Percentiles rank a stretch among this genome's conserved stretches.
phyloP scores from a whole-genome alignment of 2,329 filamentous ascomycete genomes.

The Colletotrichum somersetense region DNA sequence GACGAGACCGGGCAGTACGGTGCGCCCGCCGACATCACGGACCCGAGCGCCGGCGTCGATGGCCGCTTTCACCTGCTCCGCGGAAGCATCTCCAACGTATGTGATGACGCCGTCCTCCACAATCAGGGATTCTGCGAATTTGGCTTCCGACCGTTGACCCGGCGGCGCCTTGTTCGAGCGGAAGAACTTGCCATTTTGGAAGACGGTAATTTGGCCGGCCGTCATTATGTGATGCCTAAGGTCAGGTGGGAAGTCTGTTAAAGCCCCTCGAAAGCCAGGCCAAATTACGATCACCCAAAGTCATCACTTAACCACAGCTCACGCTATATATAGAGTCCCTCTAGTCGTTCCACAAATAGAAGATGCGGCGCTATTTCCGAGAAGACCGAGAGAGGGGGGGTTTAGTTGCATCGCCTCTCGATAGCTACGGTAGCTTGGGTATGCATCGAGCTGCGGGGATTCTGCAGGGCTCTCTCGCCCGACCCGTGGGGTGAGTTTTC shows the following conservation, averaged over 20 bases:
- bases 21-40: conserved; percentile 50
- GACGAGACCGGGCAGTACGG: conserved; percentile 67
- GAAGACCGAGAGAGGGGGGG: conserved; percentile 1
- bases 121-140: conserved; percentile 51
- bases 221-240: conserved; percentile 7
- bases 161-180: conserved; percentile 27
- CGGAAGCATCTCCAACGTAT: conserved; percentile 50
- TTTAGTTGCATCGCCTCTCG: conserved; percentile 5
- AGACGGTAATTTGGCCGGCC: conserved; percentile 19
- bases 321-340: background rate
- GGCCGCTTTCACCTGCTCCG: conserved; percentile 44
- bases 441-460: conserved; percentile 7
- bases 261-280: background rate
- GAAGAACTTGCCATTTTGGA: conserved; percentile 37
- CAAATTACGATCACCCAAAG: no score
- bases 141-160: conserved; percentile 42
- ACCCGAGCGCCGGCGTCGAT: conserved; percentile 42
- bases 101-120: conserved; percentile 52
- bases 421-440: conserved; percentile 35
- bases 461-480: conserved; percentile 29
- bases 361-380: conserved; percentile 8
- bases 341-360: background rate
- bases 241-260: background rate
- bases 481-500: conserved; percentile 16
- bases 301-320: background rate